Base-by-base conservation (phyloP, 2,329 filamentous ascomycete genomes). In the Penicillium freii region DNA sequence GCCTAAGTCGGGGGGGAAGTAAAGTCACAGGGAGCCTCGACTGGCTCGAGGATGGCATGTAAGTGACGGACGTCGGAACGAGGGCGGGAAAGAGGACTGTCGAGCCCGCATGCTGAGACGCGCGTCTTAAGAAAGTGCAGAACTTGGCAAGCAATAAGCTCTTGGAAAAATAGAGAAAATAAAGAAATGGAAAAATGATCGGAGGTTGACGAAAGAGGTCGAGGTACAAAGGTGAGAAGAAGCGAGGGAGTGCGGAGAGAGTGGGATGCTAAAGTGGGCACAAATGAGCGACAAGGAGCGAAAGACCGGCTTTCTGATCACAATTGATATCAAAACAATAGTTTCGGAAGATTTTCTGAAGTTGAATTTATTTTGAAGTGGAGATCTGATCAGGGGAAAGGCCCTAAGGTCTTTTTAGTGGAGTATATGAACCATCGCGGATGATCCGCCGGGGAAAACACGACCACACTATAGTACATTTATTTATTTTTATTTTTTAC, bases 101-200 rank as follows among this genome's bases (percentile, higher is more conserved):
- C 65, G 66, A 72, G 62, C 58, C 66, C 67, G 70, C 71, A 73
- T 73, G 70, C 71, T 73, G 71, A 66, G 69, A 66, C 64, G 66
- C 63, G 66, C 59, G 68, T 58, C 59, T 58, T 57, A 62, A 52
- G 47, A 54, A 54, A 67, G 53, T 25, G 46, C 39, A 56, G 53
- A 50, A 56, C 46, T 44, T 44, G 25, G 47, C 53, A 23, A 44
- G 53, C 46, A 36, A 42, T 33, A 51, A 31, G 45, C 23, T 53
- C n/a, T 38, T 42, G 11, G 13, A 36, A 17, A 23, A 10, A 23
- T 21, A 23, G 2, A 39, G 15, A 42, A 48, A 11, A 50, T 23
- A 43, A 50, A 55, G n/a, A 25, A 54, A 21, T 27, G 19, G 10
- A 13, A 43, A 39, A 49, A 47, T 13, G 46, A 49, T 49, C 17